These are phyloP conservation scores for Phoma sp. DNA, from an alignment of 2,329 filamentous ascomycete genomes.

Conservation along the genomic window DNA sequence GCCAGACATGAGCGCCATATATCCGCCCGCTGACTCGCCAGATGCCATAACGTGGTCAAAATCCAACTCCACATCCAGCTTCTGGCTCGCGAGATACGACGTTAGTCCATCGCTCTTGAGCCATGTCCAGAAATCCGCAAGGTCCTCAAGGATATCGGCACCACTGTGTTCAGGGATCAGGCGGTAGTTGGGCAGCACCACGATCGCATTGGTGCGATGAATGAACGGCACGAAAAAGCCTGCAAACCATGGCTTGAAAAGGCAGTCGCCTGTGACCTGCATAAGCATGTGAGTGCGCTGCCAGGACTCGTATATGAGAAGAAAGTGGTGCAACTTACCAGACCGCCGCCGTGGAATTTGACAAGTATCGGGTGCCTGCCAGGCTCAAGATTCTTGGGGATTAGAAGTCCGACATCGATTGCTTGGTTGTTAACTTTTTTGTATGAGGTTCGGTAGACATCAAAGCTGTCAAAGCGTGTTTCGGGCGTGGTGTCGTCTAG, in stretches of 20 bases:
- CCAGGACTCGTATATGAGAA: neutral
- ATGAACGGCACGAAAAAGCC: conserved; percentile 49
- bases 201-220: conserved; percentile 50
- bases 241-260: conserved; percentile 39
- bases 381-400: conserved; percentile 45
- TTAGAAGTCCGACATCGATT: conserved; percentile 48
- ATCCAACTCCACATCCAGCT: conserved; percentile 29
- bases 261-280: conserved; percentile 29
- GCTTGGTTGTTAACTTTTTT: conserved; percentile 49
- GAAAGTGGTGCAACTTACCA: conserved; percentile 37
- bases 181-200: conserved; percentile 58
- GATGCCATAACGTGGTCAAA: conserved; percentile 35
- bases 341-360: conserved; percentile 54
- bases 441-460: conserved; percentile 49
- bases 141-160: conserved; percentile 55
- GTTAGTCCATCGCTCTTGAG: conserved; percentile 26
- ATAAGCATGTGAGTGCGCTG: neutral
- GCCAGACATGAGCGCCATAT: conserved; percentile 43
- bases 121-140: conserved; percentile 59
- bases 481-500: conserved; percentile 26
- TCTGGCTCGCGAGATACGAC: conserved; percentile 18
- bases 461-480: conserved; percentile 48
- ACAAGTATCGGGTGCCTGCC: conserved; percentile 51
- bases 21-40: conserved; percentile 50
- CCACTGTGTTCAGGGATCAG: conserved; percentile 58